These are phyloP conservation scores for Candida sanyaensis DNA, from an alignment of 1,139 yeast species.

Conservation along the genomic window DNA sequence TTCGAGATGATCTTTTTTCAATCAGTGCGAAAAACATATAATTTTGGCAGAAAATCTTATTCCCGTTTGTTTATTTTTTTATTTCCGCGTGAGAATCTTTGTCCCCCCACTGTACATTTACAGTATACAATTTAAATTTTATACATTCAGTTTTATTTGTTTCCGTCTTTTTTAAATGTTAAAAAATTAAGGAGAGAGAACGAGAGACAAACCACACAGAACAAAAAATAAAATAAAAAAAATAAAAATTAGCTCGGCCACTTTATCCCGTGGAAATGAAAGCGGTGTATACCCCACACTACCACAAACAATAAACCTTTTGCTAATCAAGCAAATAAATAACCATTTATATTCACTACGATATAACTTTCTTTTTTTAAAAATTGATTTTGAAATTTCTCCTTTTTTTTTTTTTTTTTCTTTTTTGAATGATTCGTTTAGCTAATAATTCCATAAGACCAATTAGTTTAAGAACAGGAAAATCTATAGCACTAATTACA, in stretches of 20 bases:
- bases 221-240: too few species aligned
- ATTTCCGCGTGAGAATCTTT: too few species aligned
- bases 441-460: slow-evolving; percentile 3
- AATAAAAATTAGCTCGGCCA: neutral
- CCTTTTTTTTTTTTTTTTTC: neutral
- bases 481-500: slow-evolving; percentile 1
- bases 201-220: neutral
- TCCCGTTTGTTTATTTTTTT: too few species aligned
- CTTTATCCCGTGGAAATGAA: slow-evolving; percentile 3
- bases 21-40: too few species aligned
- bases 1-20: too few species aligned
- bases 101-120: too few species aligned
- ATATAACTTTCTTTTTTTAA: slow-evolving; percentile 1
- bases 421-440: slow-evolving; percentile 9
- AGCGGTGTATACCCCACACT: slow-evolving; percentile 3
- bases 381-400: too few species aligned
- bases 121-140: too few species aligned
- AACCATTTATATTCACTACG: neutral
- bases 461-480: neutral
- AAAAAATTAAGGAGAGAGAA: too few species aligned
- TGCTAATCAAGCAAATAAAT: neutral
- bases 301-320: neutral
- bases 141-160: too few species aligned
- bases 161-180: too few species aligned
- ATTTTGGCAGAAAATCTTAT: too few species aligned